These are phyloP conservation scores for Pilasporangium apinafurcum DNA, from an alignment of 352 stramenopile genomes.

Conservation along the genomic window DNA sequence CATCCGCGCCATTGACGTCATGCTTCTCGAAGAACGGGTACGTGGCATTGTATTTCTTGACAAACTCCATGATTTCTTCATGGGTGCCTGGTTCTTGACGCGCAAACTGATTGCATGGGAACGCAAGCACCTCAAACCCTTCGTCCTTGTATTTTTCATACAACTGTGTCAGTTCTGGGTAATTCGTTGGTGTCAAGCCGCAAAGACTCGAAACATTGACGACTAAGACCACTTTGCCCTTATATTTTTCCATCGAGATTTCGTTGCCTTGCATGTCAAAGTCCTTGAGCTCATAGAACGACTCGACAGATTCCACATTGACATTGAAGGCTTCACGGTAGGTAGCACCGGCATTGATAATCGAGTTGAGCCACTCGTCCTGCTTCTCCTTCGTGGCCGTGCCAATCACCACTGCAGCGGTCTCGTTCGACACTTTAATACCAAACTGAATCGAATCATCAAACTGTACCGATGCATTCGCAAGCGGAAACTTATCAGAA, in stretches of 20 bases:
- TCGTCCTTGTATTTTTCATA: constrained; percentile 9
- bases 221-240: constrained; percentile 43
- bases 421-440: constrained; percentile 34
- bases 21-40: constrained; percentile 76
- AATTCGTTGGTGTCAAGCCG: constrained; percentile 46
- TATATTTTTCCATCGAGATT: constrained; percentile 47
- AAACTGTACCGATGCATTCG: constrained; percentile 24
- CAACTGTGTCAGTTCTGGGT: constrained; percentile 6
- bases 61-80: constrained; percentile 41
- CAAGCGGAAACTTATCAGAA: constrained; percentile 16
- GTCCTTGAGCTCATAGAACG: constrained; percentile 75
- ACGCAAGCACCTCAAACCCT: constrained; percentile 27
- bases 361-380: constrained; percentile 35
- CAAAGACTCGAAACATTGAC: constrained; percentile 24
- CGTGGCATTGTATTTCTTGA: constrained; percentile 30
- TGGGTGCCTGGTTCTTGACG: constrained; percentile 39
- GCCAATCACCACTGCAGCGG: constrained; percentile 21
- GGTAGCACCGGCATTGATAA: constrained; percentile 33
- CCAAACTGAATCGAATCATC: constrained; percentile 28
- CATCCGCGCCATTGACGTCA: constrained; percentile 84
- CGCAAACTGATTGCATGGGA: constrained; percentile 50
- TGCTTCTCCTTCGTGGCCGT: constrained; percentile 27
- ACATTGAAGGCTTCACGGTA: constrained; percentile 35
- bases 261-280: constrained; percentile 33
- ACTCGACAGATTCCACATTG: constrained; percentile 25